Evolutionary conservation across 106 monocot species (phyloP), one percentile per base, ranked within the genome.

Genomic region (Acorus gramineus): DNA sequence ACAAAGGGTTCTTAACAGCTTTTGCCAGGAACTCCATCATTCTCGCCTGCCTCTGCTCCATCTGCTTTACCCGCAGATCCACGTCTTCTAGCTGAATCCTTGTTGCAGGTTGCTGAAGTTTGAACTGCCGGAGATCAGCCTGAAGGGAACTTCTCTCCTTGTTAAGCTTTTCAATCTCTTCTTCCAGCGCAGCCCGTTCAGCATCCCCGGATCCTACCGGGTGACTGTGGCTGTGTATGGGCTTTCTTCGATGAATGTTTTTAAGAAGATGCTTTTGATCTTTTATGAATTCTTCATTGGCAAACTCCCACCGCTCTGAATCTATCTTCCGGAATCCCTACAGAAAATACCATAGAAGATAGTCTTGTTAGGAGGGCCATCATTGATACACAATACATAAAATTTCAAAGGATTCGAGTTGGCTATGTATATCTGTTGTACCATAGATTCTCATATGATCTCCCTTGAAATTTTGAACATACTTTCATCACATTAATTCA

Each of bases 271-370:
- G 85, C 67, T 87, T 90, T 60, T 90, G 75, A 49, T 79, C 87
- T 67, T 78, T 86, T 52, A 79, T 57, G 62, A 96, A 96, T 0
- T 79, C 67, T 14, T 90, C 87, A 67, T 96, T 96, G 4, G 82
- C 65, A 57, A 96, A 96, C 57, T 96, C 95, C 95, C 95, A 96
- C 5, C 79, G 69, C 70, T 90, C 95, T 3, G 95, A 80, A 68
- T 96, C 90, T 50, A 74, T 82, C 80, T 96, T 96, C 28, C 86
- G 72, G 64, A 96, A 96, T 4, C 95, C 95, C 95, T 96, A 69
- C 4, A 52, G 28, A 28, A 28, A 28, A 28, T 28, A 28, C 28
- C 28, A 28, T 28, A 28, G 28, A 28, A 28, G 28, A 28, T 28
- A 28, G 28, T 28, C 28, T 28, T 28, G 28, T 28, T 28, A 28